Base-by-base conservation (phyloP, 2,329 filamentous ascomycete species). In the Biscogniauxia marginata region DNA sequence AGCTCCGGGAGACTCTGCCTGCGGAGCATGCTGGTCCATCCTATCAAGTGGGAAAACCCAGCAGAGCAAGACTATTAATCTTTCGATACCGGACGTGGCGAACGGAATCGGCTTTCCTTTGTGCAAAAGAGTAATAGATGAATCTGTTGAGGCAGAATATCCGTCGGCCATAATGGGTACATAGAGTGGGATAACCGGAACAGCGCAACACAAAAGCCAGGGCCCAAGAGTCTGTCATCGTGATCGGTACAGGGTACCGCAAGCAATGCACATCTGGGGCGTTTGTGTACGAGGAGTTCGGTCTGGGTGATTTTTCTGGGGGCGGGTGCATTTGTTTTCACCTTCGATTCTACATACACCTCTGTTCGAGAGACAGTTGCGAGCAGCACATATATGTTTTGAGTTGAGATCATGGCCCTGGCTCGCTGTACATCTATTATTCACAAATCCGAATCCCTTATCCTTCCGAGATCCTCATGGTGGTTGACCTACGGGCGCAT, bases 1-100 rank as follows among this genome's bases (percentile, higher is more conserved):
- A 74, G 74, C 62, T 79, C 75, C 7, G 89, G 89, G 20, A 81
- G 90, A 50, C 85, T 95, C 81, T 96, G 91, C 73, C 74, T 95
- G 67, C 85, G 89, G 49, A 89, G 86, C 61, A 89, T 93, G 83
- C 75, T 95, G 63, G 73, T 95, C 63, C 91, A 96, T 78, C 91
- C 91, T 0, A 85, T 95, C 65, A 96, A 96, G 76, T 80, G 76
- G 70, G 82, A 85, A 68, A 76, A 79, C 60, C 80, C 79, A 20
- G 70, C 68, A n/a, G 79, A 82, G 64, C 67, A 66, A 56, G 66
- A 65, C 46, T 58, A 55, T 46, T 61, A 64, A 58, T 62, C 47
- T 47, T 54, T 54, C 58, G 49, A 57, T 24, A 48, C 47, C 24
- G 19, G 18, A 25, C 18, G 46, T 46, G 6, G 24, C 46, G 11